Evolutionary conservation across 192 early-diverging fungal species (phyloP).

Genomic region (Podila minutissima): DNA sequence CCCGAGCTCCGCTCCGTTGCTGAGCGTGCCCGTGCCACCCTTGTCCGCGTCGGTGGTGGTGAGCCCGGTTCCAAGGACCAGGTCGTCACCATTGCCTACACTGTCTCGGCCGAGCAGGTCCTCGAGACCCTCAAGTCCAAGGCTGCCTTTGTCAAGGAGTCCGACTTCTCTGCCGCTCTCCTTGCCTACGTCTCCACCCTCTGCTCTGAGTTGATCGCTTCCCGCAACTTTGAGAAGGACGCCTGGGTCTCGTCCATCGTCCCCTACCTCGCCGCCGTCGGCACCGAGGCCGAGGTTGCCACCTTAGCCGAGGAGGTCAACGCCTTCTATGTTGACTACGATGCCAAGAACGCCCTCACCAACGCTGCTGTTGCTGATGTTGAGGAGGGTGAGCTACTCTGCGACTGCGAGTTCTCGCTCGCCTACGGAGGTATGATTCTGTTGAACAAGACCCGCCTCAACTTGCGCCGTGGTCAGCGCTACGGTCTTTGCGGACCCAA

Average conservation of each 20-base stretch:
- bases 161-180: slow-evolving; percentile 52
- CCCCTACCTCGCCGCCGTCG: slow-evolving; percentile 66
- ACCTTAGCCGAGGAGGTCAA: slow-evolving; percentile 57
- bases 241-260: slow-evolving; percentile 71
- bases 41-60: slow-evolving; percentile 70
- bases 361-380: slow-evolving; percentile 60
- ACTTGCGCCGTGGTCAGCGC: slow-evolving; percentile 78
- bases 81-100: slow-evolving; percentile 63
- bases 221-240: slow-evolving; percentile 70
- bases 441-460: slow-evolving; percentile 71
- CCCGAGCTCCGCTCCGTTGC: slow-evolving; percentile 82
- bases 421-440: slow-evolving; percentile 87
- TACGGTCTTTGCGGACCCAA: slow-evolving; percentile 88
- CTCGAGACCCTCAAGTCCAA: slow-evolving; percentile 60
- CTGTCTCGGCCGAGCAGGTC: slow-evolving; percentile 54
- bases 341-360: slow-evolving; percentile 51
- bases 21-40: slow-evolving; percentile 72
- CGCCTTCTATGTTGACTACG: slow-evolving; percentile 54
- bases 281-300: slow-evolving; percentile 62
- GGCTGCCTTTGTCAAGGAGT: slow-evolving; percentile 61
- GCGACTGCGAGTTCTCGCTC: slow-evolving; percentile 86
- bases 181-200: slow-evolving; percentile 69
- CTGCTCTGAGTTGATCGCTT: slow-evolving; percentile 67
- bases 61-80: slow-evolving; percentile 57
- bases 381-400: slow-evolving; percentile 65